Conservation (phyloP, 225 moss, liverwort and hornwort genomes). For the Ulota crispa region DNA sequence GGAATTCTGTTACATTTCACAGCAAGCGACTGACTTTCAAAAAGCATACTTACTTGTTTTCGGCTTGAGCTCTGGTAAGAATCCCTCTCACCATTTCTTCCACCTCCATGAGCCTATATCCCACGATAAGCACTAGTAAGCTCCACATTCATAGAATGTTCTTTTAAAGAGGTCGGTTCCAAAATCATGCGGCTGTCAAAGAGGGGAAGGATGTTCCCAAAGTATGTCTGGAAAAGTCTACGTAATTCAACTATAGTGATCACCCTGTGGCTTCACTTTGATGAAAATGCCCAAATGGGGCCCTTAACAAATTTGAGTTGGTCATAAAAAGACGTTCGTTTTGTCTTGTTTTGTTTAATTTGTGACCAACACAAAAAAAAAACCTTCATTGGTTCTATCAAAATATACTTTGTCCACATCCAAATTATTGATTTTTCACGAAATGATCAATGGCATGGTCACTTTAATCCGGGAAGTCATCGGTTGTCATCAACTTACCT, state of each 20-base stretch:
- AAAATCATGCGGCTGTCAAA: not conserved
- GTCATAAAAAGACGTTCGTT: not conserved
- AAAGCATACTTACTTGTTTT: conserved; percentile 38
- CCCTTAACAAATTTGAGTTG: not conserved
- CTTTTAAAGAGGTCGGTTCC: not conserved
- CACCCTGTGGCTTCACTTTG: not conserved
- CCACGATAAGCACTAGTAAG: not conserved
- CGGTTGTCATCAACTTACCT: not conserved
- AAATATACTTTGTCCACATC: not conserved
- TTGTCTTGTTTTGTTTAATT: not conserved
- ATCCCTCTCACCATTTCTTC: conserved; percentile 26
- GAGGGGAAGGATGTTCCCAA: not conserved
- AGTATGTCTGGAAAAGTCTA: not conserved
- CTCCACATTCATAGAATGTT: not conserved
- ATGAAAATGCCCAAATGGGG: not conserved
- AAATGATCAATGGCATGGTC: not conserved
- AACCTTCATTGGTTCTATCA: not conserved
- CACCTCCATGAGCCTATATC: conserved; percentile 39
- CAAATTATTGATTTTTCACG: not conserved
- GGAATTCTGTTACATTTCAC: not conserved
- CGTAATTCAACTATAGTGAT: not conserved
- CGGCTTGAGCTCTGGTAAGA: conserved; percentile 22
- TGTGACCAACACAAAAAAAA: not conserved
- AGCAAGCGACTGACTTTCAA: not conserved
- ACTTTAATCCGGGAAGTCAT: too few species aligned